phyloP scores from a whole-genome alignment of 176 grass and related monocot species.

The Rhipidocladum racemiflorum region DNA sequence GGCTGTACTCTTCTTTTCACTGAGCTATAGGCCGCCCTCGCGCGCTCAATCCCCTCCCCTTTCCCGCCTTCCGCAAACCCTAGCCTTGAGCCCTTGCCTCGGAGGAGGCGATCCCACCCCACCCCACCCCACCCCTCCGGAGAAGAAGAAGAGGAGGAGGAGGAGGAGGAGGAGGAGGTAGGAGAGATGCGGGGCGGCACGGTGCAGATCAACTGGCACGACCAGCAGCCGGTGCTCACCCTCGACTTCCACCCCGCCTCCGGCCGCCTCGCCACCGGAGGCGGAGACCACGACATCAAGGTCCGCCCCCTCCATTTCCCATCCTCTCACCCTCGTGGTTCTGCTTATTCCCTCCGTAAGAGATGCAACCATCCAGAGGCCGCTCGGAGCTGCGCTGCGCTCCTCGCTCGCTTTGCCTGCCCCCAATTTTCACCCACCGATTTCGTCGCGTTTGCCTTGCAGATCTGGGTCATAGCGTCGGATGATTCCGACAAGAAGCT shows the following conservation, averaged over 20 bases:
- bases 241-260: conserved; percentile 91
- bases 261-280: conserved; percentile 83
- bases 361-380: too few species aligned
- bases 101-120: too few species aligned
- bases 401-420: too few species aligned
- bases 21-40: too few species aligned
- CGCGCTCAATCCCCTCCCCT: conserved; percentile 33
- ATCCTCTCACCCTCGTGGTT: too few species aligned
- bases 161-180: background rate
- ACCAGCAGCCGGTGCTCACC: conserved; percentile 88
- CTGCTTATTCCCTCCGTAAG: too few species aligned
- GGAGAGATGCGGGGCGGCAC: conserved; percentile 89
- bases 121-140: background rate
- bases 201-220: conserved; percentile 99
- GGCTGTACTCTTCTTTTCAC: too few species aligned
- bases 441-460: conserved; percentile 11
- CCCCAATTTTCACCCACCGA: background rate
- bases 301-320: conserved; percentile 12
- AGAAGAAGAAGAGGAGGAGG: background rate
- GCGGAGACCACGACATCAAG: conserved; percentile 95
- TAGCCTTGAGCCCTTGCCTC: background rate
- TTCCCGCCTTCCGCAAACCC: conserved; percentile 49
- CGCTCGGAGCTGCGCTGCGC: too few species aligned
- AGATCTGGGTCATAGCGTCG: conserved; percentile 67
- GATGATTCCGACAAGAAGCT: conserved; percentile 58